These are phyloP conservation scores for Xanthoparmelia taractica DNA, from an alignment of 495 filamentous ascomycete genomes.

Conservation along the genomic window DNA sequence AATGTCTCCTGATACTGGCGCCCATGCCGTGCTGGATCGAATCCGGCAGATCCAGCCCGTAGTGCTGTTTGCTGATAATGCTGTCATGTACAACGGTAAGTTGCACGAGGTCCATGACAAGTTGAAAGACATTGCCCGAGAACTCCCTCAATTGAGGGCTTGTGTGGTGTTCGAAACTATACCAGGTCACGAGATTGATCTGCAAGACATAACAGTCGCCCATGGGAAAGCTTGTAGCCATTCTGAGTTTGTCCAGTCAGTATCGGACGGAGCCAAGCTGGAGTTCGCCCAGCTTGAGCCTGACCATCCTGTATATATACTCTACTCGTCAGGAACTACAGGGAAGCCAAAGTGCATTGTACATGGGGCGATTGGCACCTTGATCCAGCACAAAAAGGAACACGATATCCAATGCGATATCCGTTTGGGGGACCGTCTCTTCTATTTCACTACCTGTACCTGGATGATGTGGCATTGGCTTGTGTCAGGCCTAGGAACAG, in stretches of 20 bases:
- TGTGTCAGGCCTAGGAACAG: conserved; percentile 70
- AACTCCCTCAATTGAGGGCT: conserved; percentile 53
- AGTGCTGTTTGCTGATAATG: conserved; percentile 78
- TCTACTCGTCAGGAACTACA: conserved; percentile 84
- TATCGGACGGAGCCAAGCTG: conserved; percentile 40
- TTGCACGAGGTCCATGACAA: conserved; percentile 65
- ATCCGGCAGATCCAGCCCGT: conserved; percentile 73
- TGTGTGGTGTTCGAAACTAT: conserved; percentile 66
- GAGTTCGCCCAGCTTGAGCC: conserved; percentile 67
- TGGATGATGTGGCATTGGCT: conserved; percentile 99
- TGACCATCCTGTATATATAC: conserved; percentile 80
- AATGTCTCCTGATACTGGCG: conserved; percentile 77
- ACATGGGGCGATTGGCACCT: conserved; percentile 76
- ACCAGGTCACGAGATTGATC: conserved; percentile 39
- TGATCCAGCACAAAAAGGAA: conserved; percentile 93
- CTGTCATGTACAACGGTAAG: conserved; percentile 81
- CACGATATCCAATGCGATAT: conserved; percentile 78
- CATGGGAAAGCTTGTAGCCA: conserved; percentile 48
- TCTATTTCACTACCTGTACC: conserved; percentile 84
- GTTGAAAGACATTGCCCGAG: conserved; percentile 58
- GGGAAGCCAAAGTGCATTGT: conserved; percentile 89
- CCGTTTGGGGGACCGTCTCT: conserved; percentile 54
- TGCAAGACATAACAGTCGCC: conserved; percentile 40
- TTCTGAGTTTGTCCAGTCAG: conserved; percentile 39
- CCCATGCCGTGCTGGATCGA: conserved; percentile 71